Conservation (phyloP, 176 grass and related monocot genomes). For the Oryza brachyantha region DNA sequence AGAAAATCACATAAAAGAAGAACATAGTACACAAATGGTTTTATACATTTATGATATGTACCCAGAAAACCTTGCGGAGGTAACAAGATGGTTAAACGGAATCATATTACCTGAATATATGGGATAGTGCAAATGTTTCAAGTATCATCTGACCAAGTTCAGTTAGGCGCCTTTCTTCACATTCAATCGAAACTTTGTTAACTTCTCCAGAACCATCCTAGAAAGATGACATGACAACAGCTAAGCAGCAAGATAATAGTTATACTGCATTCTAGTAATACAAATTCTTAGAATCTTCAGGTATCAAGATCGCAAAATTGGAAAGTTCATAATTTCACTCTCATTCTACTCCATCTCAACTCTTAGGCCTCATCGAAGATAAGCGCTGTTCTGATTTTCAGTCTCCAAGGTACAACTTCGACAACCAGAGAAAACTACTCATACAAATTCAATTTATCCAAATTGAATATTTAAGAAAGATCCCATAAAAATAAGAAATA, state of each 20-base stretch:
- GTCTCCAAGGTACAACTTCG: neutral
- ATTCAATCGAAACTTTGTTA: constrained; percentile 82
- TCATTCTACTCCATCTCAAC: neutral
- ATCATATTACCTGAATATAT: constrained; percentile 81
- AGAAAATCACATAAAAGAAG: neutral
- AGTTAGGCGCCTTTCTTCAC: constrained; percentile 76
- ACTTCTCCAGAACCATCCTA: constrained; percentile 85
- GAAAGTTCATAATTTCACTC: constrained; percentile 7
- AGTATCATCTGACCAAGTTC: constrained; percentile 85
- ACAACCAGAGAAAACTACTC: neutral
- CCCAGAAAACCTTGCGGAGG: neutral
- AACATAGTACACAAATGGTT: neutral
- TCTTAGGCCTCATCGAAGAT: neutral
- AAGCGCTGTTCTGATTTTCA: neutral
- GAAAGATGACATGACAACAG: constrained; percentile 36
- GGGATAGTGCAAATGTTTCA: constrained; percentile 82
- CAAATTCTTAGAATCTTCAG: constrained; percentile 26
- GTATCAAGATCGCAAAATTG: neutral
- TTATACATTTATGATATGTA: constrained; percentile 4
- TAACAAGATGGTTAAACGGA: constrained; percentile 22
- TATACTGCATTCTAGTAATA: constrained; percentile 27
- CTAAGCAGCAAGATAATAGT: constrained; percentile 11
- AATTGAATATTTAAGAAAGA: neutral
- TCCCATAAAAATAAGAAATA: neutral
- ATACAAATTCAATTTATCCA: neutral